These are phyloP conservation scores for Lichtheimia corymbifera DNA, from an alignment of 371 early-diverging fungal species.

Conservation along the genomic window DNA sequence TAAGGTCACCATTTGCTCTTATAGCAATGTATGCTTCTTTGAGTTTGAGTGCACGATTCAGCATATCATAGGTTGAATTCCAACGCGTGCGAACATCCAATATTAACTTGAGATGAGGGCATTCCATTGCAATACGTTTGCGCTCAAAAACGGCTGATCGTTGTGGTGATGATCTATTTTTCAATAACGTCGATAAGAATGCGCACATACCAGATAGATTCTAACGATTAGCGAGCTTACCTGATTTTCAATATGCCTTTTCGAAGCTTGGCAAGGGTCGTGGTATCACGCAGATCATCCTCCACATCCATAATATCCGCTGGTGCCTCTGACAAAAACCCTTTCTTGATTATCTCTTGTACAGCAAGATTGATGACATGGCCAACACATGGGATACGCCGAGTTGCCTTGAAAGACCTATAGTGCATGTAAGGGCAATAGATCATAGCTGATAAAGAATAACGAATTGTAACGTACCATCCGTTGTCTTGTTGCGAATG, in stretches of 20 bases:
- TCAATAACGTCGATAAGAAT: no score
- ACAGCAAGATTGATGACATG: conserved; percentile 29
- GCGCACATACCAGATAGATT: no score
- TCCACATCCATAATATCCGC: conserved; percentile 1
- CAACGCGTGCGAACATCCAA: conserved; percentile 20
- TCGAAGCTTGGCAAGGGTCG: conserved; percentile 11
- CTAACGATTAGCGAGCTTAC: neutral
- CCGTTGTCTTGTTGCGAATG: neutral
- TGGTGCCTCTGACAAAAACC: neutral
- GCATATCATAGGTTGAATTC: conserved; percentile 22
- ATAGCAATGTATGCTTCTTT: conserved; percentile 8
- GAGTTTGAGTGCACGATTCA: conserved; percentile 15
- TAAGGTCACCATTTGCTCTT: neutral
- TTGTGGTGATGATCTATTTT: conserved; percentile 15
- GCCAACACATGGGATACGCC: conserved; percentile 23
- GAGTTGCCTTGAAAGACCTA: conserved; percentile 1
- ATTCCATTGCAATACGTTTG: neutral
- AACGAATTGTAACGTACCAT: no score
- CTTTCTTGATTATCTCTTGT: conserved; percentile 19
- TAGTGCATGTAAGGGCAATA: neutral
- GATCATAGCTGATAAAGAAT: no score
- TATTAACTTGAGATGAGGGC: neutral
- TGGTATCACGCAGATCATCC: neutral
- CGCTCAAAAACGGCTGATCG: neutral
- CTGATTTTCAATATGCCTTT: conserved; percentile 23